Evolutionary conservation across 1,139 yeast genomes (phyloP), one percentile per base, ranked within the genome.

Genomic region (Pichia inconspicua): DNA sequence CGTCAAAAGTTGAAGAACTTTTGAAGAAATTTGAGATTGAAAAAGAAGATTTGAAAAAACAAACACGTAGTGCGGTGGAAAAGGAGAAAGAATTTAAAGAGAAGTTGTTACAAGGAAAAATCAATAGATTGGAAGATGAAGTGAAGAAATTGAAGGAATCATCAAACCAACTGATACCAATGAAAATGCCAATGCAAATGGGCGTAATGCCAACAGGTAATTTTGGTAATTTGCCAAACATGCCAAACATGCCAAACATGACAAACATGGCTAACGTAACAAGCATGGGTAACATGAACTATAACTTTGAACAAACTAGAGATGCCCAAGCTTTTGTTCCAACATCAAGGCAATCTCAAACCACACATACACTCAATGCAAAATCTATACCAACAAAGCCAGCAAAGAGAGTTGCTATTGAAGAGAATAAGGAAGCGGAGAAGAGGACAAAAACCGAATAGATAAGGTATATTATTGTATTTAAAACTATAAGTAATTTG

Each of bases 81-180:
- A 60, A 58, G 44, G 64, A 60, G 40, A 55, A 58, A 15, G 62
- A 58, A 31, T 61, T 63, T 49, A 59, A 61, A 41, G 65, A 64
- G 17, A 61, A 58, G 40, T 55, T 61, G 15, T 47, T 61, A 34
- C 61, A 63, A 46, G 53, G 50, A 22, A 53, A 53, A 41, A 47
- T 50, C 8, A 17, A 44, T 9, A 47, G 51, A 35, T 43, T 50
- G 15, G 53, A 50, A 34, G 59, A 58, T 38, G 54, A 57, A 46
- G 46, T 59, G 10, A 54, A 55, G 41, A 45, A 46, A 31, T 40
- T 57, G 17, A 55, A 57, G 42, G 45, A 25, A 10, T 30, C 34
- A 30, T 30, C 34, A 1, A 30, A 30, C 30, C 42, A 28, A 11
- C 39, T 35, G 2, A 4, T 34, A 11, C 34, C 22, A 22, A 32